These are phyloP conservation scores for Arachis stenosperma DNA, from an alignment of 306 rosid genomes.

Conservation along the genomic window DNA sequence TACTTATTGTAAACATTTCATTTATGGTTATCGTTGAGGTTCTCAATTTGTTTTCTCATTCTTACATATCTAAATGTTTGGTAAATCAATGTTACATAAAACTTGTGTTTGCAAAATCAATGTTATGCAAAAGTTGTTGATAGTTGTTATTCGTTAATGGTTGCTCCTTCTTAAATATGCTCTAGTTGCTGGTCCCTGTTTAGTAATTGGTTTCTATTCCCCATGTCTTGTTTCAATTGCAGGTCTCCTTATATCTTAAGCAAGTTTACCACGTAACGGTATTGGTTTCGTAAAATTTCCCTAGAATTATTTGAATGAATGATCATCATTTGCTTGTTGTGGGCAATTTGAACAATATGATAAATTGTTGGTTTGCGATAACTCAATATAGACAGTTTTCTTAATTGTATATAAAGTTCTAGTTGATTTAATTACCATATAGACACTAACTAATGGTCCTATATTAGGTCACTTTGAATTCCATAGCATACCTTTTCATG, in stretches of 20 bases:
- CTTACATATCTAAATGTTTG: constrained; percentile 3
- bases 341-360: neutral
- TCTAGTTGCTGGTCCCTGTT: constrained; percentile 6
- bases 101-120: neutral
- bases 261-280: constrained; percentile 2
- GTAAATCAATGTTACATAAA: neutral
- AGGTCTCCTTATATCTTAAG: constrained; percentile 60
- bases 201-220: constrained; percentile 17
- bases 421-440: constrained; percentile 42
- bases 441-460: constrained; percentile 97
- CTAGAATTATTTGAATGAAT: neutral
- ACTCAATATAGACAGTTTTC: constrained; percentile 3
- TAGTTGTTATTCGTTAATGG: neutral
- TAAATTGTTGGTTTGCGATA: constrained; percentile 9
- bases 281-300: constrained; percentile 24
- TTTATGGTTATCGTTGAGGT: constrained; percentile 10
- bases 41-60: neutral
- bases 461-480: constrained; percentile 88
- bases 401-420: constrained; percentile 33
- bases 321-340: constrained; percentile 6
- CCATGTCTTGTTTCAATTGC: constrained; percentile 34
- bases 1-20: constrained; percentile 25
- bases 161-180: neutral
- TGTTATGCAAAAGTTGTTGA: neutral
- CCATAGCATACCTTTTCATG: constrained; percentile 96